These are phyloP conservation scores for Platanthera guangdongensis DNA, from an alignment of 106 monocot species.

Conservation along the genomic window DNA sequence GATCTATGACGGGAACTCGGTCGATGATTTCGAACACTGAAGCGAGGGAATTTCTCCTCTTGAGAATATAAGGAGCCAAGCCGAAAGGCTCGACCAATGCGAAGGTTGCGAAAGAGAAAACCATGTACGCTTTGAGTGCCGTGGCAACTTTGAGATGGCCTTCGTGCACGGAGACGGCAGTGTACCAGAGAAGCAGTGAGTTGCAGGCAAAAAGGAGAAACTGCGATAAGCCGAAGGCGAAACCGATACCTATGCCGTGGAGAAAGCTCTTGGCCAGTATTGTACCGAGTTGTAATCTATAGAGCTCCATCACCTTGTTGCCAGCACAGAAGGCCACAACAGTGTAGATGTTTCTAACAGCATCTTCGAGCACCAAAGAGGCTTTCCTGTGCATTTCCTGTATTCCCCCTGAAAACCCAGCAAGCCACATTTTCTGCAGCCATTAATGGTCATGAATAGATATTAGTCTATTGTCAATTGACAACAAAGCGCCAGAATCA, in stretches of 20 bases:
- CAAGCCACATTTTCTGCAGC: constrained; percentile 93
- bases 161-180: constrained; percentile 53
- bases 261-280: constrained; percentile 76
- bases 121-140: constrained; percentile 86
- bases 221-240: constrained; percentile 89
- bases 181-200: constrained; percentile 88
- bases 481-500: not conserved
- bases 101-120: constrained; percentile 95
- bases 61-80: constrained; percentile 90
- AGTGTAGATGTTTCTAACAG: constrained; percentile 97
- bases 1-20: constrained; percentile 79
- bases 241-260: constrained; percentile 79
- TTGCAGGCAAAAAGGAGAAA: constrained; percentile 99
- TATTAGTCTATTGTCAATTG: not conserved
- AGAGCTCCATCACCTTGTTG: constrained; percentile 94
- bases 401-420: constrained; percentile 95
- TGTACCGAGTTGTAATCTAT: constrained; percentile 52
- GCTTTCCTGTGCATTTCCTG: constrained; percentile 99
- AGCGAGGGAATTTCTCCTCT: constrained; percentile 63
- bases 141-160: constrained; percentile 35
- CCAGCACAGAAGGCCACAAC: constrained; percentile 99
- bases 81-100: constrained; percentile 98
- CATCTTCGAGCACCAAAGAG: constrained; percentile 96
- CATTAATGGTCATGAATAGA: not conserved
- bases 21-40: constrained; percentile 98